These are phyloP conservation scores for Neonectria magnoliae DNA, from an alignment of 2,329 filamentous ascomycete species.

Conservation along the genomic window DNA sequence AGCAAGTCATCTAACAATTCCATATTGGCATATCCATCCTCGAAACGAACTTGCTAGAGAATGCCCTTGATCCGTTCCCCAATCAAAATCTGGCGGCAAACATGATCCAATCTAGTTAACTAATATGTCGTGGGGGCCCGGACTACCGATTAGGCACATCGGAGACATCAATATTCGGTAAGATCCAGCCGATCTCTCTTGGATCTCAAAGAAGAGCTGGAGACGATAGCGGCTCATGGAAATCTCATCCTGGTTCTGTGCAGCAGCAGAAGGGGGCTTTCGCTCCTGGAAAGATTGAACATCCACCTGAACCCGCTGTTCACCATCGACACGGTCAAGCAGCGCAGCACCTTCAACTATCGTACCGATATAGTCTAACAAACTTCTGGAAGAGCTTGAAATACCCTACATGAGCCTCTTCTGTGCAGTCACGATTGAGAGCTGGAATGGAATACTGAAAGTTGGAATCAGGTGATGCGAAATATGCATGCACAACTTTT, in stretches of 20 bases:
- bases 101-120: constrained; percentile 13
- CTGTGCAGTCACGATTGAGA: not conserved
- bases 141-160: not conserved
- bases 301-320: constrained; percentile 33
- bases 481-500: not conserved
- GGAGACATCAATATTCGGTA: constrained; percentile 24
- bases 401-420: constrained; percentile 35
- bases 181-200: not conserved
- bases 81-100: constrained; percentile 5
- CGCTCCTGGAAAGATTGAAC: constrained; percentile 22
- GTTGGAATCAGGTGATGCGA: too few relatives aligned
- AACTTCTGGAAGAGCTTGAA: constrained; percentile 32
- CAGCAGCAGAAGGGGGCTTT: constrained; percentile 12
- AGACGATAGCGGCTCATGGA: not conserved
- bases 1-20: constrained; percentile 20
- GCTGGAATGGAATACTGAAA: too few relatives aligned
- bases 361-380: constrained; percentile 35
- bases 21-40: constrained; percentile 23
- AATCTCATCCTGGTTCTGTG: constrained; percentile 23
- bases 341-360: constrained; percentile 38
- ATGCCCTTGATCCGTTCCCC: not conserved
- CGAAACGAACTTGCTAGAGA: constrained; percentile 17
- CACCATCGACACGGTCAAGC: constrained; percentile 39
- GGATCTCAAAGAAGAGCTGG: constrained; percentile 1
- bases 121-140: constrained; percentile 13